Percentiles rank a stretch among this genome's conserved stretches.
These are phyloP conservation scores for Fusarium sp. DNA, from an alignment of 2,329 filamentous ascomycete genomes.

Conservation along the genomic window DNA sequence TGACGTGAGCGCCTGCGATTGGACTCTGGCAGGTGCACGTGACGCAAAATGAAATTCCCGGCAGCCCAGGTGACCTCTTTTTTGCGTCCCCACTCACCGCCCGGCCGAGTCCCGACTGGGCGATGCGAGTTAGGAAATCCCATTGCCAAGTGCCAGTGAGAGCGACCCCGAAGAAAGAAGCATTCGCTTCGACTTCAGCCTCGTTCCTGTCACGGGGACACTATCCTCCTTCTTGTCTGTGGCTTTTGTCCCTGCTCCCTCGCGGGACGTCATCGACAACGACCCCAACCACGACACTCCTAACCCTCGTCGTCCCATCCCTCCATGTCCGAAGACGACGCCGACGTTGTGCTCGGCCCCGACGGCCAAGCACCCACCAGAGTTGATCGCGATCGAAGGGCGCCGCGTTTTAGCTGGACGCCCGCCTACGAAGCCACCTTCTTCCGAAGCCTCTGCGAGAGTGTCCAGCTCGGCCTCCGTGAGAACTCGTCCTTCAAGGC, in stretches of 20 bases:
- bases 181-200: conserved; percentile 40
- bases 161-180: conserved; percentile 20
- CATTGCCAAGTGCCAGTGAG: conserved; percentile 29
- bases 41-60: conserved; percentile 46
- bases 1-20: conserved; percentile 8
- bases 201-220: conserved; percentile 31
- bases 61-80: conserved; percentile 47
- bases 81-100: conserved; percentile 46
- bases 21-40: conserved; percentile 33
- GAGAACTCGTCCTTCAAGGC: conserved; percentile 75
- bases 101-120: conserved; percentile 46
- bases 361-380: conserved; percentile 54
- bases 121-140: conserved; percentile 26
- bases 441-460: conserved; percentile 73
- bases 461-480: conserved; percentile 69
- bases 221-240: conserved; percentile 3
- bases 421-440: conserved; percentile 72
- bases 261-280: neutral
- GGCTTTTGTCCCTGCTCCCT: neutral
- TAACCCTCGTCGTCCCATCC: neutral
- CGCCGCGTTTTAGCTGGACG: conserved; percentile 74
- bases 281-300: neutral
- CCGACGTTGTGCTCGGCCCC: conserved; percentile 53
- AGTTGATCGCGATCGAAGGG: conserved; percentile 59
- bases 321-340: conserved; percentile 59